phyloP scores from a whole-genome alignment of 1,284 basidiomycete species.

The Ustilago curta region DNA sequence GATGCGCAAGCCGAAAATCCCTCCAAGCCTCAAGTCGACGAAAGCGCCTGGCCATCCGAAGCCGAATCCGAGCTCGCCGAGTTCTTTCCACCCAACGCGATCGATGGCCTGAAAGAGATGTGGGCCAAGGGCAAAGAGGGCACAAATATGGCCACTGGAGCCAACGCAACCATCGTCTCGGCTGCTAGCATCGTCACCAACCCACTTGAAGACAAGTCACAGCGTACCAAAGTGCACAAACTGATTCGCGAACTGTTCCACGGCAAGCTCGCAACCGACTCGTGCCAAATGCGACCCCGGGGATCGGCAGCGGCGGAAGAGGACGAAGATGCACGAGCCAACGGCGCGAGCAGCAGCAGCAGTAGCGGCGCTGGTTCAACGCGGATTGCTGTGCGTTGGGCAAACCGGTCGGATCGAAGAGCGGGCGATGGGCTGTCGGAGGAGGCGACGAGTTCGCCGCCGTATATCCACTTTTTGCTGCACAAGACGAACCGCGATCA shows the following conservation, averaged over 20 bases:
- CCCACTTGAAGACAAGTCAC: slow-evolving; percentile 84
- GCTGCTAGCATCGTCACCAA: slow-evolving; percentile 69
- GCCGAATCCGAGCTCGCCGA: slow-evolving; percentile 29
- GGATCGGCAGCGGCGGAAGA: slow-evolving; percentile 21
- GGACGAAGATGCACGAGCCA: slow-evolving; percentile 43
- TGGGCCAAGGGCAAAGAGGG: slow-evolving; percentile 19
- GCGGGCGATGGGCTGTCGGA: slow-evolving; percentile 70
- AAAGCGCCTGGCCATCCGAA: slow-evolving; percentile 29
- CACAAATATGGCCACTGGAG: slow-evolving; percentile 34
- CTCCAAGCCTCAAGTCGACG: slow-evolving; percentile 1
- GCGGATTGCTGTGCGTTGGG: slow-evolving; percentile 81
- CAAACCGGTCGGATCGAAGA: slow-evolving; percentile 67
- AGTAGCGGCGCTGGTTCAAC: slow-evolving; percentile 64
- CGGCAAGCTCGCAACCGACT: slow-evolving; percentile 84
- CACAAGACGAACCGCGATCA: slow-evolving; percentile 99
- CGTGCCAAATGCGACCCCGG: slow-evolving; percentile 62
- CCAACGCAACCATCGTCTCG: slow-evolving; percentile 33
- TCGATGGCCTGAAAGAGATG: slow-evolving; percentile 32
- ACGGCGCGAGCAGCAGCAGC: slow-evolving; percentile 6
- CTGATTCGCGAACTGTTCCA: slow-evolving; percentile 82
- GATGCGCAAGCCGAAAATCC: slow-evolving; percentile 3
- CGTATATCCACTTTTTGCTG: slow-evolving; percentile 94
- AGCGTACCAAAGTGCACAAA: slow-evolving; percentile 84
- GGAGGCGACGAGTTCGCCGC: slow-evolving; percentile 72
- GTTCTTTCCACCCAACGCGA: slow-evolving; percentile 30